Conservation (phyloP, 305 asterid genomes). For the Caryopteris hybrid region DNA sequence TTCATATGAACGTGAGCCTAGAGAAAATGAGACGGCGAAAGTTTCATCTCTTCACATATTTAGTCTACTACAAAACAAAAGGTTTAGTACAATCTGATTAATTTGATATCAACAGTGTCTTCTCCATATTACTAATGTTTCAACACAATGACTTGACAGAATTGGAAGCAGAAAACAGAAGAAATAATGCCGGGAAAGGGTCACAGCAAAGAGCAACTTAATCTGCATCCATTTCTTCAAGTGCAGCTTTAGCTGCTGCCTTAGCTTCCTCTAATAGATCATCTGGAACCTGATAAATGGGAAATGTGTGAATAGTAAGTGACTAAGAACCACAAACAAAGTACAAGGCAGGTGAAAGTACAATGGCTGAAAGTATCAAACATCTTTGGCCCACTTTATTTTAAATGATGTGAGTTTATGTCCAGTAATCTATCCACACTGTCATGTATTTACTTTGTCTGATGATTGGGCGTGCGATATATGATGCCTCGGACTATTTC, state of each 20-base stretch:
- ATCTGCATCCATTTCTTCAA: conserved; percentile 99
- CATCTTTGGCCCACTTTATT: no score
- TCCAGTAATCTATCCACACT: no score
- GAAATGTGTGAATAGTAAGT: no score
- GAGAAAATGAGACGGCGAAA: neutral
- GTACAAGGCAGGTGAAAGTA: no score
- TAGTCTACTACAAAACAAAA: conserved; percentile 5
- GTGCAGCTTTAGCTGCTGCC: conserved; percentile 89
- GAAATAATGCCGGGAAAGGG: neutral
- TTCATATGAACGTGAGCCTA: neutral
- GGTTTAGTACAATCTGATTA: conserved; percentile 10
- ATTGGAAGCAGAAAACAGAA: conserved; percentile 9
- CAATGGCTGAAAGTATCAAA: no score
- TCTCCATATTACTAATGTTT: neutral
- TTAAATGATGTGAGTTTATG: no score
- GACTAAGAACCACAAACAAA: no score
- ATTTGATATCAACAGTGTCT: neutral
- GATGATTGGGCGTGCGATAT: no score
- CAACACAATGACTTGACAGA: neutral
- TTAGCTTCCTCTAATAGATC: conserved; percentile 89
- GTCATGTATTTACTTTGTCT: no score
- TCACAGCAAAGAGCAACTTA: conserved; percentile 17
- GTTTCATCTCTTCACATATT: conserved; percentile 3
- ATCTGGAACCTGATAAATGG: conserved; percentile 73
- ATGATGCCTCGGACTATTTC: no score